A percentile compares a stretch with the other conserved stretches of the same genome.
Evolutionary conservation across 257 asterid genomes (phyloP).

Genomic region (Datura wrightii): DNA sequence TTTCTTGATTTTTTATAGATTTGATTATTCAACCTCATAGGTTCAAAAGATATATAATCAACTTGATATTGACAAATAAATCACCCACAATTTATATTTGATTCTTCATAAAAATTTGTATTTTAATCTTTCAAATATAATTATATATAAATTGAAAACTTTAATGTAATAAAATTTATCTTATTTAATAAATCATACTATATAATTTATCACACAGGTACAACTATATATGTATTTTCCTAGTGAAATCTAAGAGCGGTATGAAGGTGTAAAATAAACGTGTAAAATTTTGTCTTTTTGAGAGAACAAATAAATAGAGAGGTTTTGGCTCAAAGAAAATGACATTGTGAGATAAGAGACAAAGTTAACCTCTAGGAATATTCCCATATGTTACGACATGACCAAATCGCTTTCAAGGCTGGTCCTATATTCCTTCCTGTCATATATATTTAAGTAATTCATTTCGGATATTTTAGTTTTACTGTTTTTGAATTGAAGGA

Average conservation of each 20-base stretch:
- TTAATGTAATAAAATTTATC: no score
- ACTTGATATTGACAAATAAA: no score
- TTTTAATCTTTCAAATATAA: no score
- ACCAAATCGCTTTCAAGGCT: neutral
- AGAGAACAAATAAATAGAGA: neutral
- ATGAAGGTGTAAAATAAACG: neutral
- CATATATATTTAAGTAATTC: neutral
- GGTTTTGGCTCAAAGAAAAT: neutral
- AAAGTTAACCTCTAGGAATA: neutral
- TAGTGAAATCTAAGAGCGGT: neutral
- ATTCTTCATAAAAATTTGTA: no score
- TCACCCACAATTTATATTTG: no score
- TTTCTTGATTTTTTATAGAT: no score
- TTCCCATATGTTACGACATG: neutral
- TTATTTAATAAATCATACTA: no score
- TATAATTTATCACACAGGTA: no score
- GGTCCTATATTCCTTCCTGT: neutral
- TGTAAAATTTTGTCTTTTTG: neutral
- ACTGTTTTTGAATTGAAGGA: no score
- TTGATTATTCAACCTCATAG: no score
- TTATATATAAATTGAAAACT: no score
- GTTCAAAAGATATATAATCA: no score
- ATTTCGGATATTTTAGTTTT: neutral
- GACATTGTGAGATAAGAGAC: neutral
- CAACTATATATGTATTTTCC: neutral